These are phyloP conservation scores for Aspergillus sclerotialis DNA, from an alignment of 2,329 filamentous ascomycete species.

Conservation along the genomic window DNA sequence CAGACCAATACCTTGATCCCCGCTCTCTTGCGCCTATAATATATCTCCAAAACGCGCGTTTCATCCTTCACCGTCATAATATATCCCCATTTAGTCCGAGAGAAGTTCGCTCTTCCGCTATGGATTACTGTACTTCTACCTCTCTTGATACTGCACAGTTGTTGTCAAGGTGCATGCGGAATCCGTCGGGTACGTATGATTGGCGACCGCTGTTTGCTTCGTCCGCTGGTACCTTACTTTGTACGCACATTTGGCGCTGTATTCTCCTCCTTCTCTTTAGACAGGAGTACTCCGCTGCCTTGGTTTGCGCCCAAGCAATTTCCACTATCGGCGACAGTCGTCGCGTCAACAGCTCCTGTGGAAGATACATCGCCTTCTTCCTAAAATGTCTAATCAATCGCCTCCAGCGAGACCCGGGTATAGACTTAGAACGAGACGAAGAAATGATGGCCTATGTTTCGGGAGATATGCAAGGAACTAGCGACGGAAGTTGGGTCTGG, in stretches of 20 bases:
- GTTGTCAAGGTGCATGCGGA: slow-evolving; percentile 58
- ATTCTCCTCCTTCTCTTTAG: slow-evolving; percentile 71
- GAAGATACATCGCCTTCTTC: slow-evolving; percentile 77
- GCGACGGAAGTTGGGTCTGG: slow-evolving; percentile 80
- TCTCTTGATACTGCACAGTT: slow-evolving; percentile 73
- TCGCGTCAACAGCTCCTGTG: slow-evolving; percentile 69
- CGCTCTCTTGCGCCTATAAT: slow-evolving; percentile 67
- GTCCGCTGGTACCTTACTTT: slow-evolving; percentile 66
- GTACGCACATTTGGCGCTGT: slow-evolving; percentile 81
- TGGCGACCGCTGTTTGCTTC: slow-evolving; percentile 56
- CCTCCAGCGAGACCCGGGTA: slow-evolving; percentile 36
- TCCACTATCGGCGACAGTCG: slow-evolving; percentile 64
- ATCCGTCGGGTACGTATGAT: slow-evolving; percentile 21
- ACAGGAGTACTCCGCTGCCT: slow-evolving; percentile 64
- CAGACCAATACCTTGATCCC: slow-evolving; percentile 62
- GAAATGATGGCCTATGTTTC: slow-evolving; percentile 83
- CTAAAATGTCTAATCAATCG: slow-evolving; percentile 58
- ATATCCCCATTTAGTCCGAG: slow-evolving; percentile 63
- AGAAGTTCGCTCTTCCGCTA: slow-evolving; percentile 60
- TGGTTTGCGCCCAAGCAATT: slow-evolving; percentile 65
- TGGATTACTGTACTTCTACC: slow-evolving; percentile 68
- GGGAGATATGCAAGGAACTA: slow-evolving; percentile 75
- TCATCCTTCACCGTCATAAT: slow-evolving; percentile 84
- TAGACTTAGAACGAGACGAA: slow-evolving; percentile 60
- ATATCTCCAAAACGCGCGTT: slow-evolving; percentile 73